Evolutionary conservation across 805 yeast genomes (phyloP), one percentile per base, ranked within the genome.

Genomic region (Phaffomyces opuntiae): DNA sequence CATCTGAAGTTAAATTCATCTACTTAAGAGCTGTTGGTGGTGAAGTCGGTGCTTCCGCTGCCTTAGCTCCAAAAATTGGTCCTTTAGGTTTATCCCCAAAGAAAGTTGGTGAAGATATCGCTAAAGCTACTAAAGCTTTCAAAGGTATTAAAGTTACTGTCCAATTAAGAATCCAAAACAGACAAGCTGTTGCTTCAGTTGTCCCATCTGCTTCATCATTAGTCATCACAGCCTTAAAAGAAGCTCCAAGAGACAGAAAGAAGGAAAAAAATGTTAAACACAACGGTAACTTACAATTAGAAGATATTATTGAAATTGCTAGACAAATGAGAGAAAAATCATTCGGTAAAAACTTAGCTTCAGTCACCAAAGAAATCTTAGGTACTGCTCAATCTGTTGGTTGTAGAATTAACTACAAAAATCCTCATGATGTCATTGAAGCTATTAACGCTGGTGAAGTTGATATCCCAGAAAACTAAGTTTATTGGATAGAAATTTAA

Each of bases 21-120:
- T 91, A 91, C 87, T 80, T 93, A 77, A 88, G 99, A 86, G 97
- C 99, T 77, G 95, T 89, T 65, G 99, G 99, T 87, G 99, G 99
- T 83, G 99, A 93, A 82, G 95, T 93, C 68, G 99, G 98, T 80
- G 96, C 97, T 68, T 89, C 98, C 56, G 87, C 99, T 61, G 96
- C 99, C 62, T 86, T 93, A 69, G 99, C 99, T 65, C 99, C 99
- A 73, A 93, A 93, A 91, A 93, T 93, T 71, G 99, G 99, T 87
- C 99, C 99, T 65, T 87, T 93, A 72, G 99, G 99, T 89, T 81
- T 93, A 66, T 89, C 97, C 56, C 97, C 99, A 80, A 93, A 91
- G 95, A 91, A 93, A 85, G 96, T 93, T 70, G 99, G 99, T 90
- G 99, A 93, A 78, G 99, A 93, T 73, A 93, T 93, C 68, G 99